Base-by-base conservation (phyloP, 331 rosid species). In the Rhamnella rubrinervis region DNA sequence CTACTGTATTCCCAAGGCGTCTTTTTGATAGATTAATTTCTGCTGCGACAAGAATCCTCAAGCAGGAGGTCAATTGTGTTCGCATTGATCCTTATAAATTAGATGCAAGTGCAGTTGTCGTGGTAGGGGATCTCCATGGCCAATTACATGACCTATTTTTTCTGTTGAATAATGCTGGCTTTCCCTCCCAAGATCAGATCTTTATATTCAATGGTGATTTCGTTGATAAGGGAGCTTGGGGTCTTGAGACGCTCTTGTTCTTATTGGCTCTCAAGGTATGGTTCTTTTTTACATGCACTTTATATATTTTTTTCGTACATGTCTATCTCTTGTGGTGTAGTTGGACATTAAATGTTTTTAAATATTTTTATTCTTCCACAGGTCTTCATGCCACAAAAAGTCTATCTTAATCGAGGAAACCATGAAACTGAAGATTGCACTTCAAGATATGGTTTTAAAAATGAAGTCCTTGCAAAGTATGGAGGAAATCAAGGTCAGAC, bases 141-240 rank as follows among this genome's bases (percentile, higher is more conserved):
- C 97, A 92, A 49, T 63, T 89, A 50, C 97, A 89, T 38, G 96
- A 92, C 80, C 79, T 92, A 17, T 72, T 92, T 13, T 89, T 84
- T 61, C 96, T 92, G 5, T 70, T 89, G 2, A 64, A 72, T 5
- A 83, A 85, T 46, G 96, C 97, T 19, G 97, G 95, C 5, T 85
- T 71, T 23, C 96, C 96, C 0, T 78, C 90, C 2, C 74, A 73
- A 3, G 82, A 89, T 62, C 86, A 95, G 12, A 69, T 89, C 15
- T 87, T 77, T 19, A 84, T 92, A 52, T 89, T 92, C 73, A 92
- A 92, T 62, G 97, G 97, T 1, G 97, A 92, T 70, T 92, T 89
- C 70, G 97, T 92, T 0, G 97, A 92, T 67, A 81, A 96, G 44
- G 97, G 97, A 8, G 97, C 97, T 63, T 92, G 97, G 97, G 97